Percentiles rank a stretch among this genome's conserved stretches.
Evolutionary conservation across 2,329 filamentous ascomycete species (phyloP).

Genomic region (Aspergillus ibericus): DNA sequence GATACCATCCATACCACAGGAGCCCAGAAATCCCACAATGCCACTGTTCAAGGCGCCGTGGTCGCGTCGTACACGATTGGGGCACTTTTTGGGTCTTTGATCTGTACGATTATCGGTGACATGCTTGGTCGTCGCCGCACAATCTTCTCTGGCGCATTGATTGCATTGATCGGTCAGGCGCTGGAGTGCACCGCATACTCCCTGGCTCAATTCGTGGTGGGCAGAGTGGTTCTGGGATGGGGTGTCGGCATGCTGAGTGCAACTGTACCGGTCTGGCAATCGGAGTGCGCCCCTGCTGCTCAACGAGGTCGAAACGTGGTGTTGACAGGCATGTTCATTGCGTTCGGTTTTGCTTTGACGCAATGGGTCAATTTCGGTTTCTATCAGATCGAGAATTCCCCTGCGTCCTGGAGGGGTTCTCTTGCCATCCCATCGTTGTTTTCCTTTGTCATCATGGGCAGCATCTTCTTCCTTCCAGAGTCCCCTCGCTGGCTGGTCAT

Average conservation of each 20-base stretch:
- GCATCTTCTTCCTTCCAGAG: conserved; percentile 35
- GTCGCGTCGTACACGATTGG: conserved; percentile 43
- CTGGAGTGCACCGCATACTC: conserved; percentile 48
- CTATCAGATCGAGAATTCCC: conserved; percentile 26
- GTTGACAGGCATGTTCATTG: conserved; percentile 44
- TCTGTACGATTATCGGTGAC: conserved; percentile 49
- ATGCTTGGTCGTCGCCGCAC: conserved; percentile 47
- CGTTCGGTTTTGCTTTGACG: conserved; percentile 44
- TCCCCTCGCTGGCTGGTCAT: conserved; percentile 39
- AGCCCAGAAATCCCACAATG: conserved; percentile 44
- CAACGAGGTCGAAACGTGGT: conserved; percentile 25
- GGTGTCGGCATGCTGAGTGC: conserved; percentile 47
- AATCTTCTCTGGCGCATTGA: conserved; percentile 43
- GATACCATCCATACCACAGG: conserved; percentile 49
- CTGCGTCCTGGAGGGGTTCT: conserved; percentile 41
- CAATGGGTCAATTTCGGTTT: conserved; percentile 50
- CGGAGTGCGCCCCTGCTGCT: conserved; percentile 19
- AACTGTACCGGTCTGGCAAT: conserved; percentile 49
- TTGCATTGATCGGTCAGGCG: conserved; percentile 46
- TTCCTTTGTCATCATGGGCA: conserved; percentile 26
- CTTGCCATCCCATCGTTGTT: conserved; percentile 37
- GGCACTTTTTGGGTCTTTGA: conserved; percentile 48
- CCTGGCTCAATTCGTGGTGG: conserved; percentile 50
- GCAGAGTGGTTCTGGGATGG: conserved; percentile 46
- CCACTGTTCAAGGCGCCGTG: conserved; percentile 41